Evolutionary conservation across 2,329 filamentous ascomycete genomes (phyloP), one percentile per base, ranked within the genome.

Genomic region (Colletotrichum tamarilloi): DNA sequence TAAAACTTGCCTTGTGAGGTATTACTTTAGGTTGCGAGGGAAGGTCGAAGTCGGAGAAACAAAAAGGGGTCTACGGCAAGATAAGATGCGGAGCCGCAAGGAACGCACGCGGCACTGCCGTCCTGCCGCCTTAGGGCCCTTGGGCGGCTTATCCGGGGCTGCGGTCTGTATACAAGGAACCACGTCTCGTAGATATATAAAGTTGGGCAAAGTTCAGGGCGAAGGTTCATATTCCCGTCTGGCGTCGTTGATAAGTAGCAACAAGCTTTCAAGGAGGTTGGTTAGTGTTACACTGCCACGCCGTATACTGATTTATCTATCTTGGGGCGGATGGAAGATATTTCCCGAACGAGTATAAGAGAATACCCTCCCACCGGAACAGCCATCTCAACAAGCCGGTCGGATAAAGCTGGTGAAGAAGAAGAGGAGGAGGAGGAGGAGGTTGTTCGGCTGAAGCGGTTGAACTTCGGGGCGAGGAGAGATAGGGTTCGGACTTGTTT

Each of bases 371-470:
- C 26, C 19, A 35, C n/a, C 28, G 70, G 65, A 67, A 73, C 66
- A 32, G 28, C 49, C 60, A 67, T 73, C 67, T 55, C 70, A 57
- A 70, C 4, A 32, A 35, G 49, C 16, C 19, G 19, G 42, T 22
- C 19, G 42, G 7, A 49, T 49, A n/a, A 49, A 42, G 16, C 38
- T 42, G 6, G 9, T 19, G 38, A 42, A 3, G 19, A 35, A 4
- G 32, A 35, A 35, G 11, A 35, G 3, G 42, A 19, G 8, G 19
- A n/a, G 8, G 19, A 19, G 42, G 42, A 19, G 8, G 42, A 49
- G 19, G 19, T 8, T 6, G 42, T 49, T 9, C 4, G 19, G 42
- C 42, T n/a, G 42, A 49, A 49, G 42, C 42, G 42, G 42, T 49
- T 49, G 42, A 49, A 49, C 19, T 9, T 22, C 42, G 42, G 42